Conservation (phyloP, 2,329 filamentous ascomycete genomes). For the Talaromyces sp. region DNA sequence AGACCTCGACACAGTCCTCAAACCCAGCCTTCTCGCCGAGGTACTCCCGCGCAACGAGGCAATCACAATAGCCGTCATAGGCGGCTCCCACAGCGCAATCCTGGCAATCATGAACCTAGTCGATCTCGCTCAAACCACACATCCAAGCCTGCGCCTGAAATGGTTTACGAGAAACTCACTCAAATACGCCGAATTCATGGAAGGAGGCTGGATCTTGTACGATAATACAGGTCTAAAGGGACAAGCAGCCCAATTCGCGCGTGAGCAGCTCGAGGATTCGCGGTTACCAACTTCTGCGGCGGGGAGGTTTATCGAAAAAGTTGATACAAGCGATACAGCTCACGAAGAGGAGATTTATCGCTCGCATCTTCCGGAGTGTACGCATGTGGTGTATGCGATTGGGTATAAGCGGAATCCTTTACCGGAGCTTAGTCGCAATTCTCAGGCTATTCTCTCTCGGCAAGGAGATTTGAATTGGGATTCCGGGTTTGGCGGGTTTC, state of each 20-base stretch:
- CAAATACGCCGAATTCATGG: conserved; percentile 61
- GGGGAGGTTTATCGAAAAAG: conserved; percentile 48
- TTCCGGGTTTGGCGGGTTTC: conserved; percentile 44
- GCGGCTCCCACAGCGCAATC: conserved; percentile 63
- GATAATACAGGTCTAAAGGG: conserved; percentile 68
- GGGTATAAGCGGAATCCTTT: conserved; percentile 55
- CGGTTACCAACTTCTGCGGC: conserved; percentile 48
- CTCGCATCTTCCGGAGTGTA: conserved; percentile 48
- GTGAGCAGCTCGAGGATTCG: conserved; percentile 57
- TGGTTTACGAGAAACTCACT: conserved; percentile 64
- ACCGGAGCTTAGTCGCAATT: conserved; percentile 47
- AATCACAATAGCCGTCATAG: conserved; percentile 56
- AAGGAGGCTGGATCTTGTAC: conserved; percentile 60
- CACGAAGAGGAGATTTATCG: conserved; percentile 51
- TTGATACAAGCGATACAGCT: conserved; percentile 43
- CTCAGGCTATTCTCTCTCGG: conserved; percentile 27
- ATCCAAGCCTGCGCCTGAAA: conserved; percentile 56
- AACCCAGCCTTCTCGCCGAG: conserved; percentile 50
- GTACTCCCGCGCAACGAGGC: conserved; percentile 39
- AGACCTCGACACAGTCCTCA: conserved; percentile 57
- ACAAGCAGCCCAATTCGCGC: conserved; percentile 59
- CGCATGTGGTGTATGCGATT: conserved; percentile 59
- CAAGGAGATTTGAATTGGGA: conserved; percentile 31
- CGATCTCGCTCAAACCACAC: conserved; percentile 52
- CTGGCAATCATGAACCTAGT: conserved; percentile 62